Evolutionary conservation across 164 flowering plant species (phyloP).

Genomic region (Euptelea pleiosperma): DNA sequence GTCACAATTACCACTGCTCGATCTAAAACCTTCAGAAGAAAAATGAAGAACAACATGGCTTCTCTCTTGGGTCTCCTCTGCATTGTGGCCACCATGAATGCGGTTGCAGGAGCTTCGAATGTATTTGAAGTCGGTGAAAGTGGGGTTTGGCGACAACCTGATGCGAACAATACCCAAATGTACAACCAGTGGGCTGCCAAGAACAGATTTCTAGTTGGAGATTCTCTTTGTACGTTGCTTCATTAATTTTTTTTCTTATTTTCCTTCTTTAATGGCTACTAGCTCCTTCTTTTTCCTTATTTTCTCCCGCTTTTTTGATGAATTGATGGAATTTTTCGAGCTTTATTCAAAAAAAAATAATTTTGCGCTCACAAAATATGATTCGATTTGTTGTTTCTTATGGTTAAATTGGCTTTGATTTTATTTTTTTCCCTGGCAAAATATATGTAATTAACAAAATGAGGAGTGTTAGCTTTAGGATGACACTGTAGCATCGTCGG

Average conservation of each 20-base stretch:
- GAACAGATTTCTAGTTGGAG: constrained; percentile 52
- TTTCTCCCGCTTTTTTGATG: too few relatives aligned
- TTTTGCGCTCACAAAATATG: too few relatives aligned
- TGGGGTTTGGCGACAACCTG: constrained; percentile 45
- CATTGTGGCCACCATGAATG: not conserved
- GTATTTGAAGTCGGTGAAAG: constrained; percentile 48
- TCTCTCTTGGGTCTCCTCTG: constrained; percentile 7
- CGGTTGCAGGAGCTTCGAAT: constrained; percentile 15
- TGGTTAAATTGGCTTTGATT: too few relatives aligned
- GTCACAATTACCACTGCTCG: constrained; percentile 8
- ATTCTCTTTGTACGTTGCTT: constrained; percentile 49
- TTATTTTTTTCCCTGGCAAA: too few relatives aligned
- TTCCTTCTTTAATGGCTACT: too few relatives aligned
- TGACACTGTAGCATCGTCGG: too few relatives aligned
- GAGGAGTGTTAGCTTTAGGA: too few relatives aligned
- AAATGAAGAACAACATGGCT: constrained; percentile 15
- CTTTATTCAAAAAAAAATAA: too few relatives aligned
- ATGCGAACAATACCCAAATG: constrained; percentile 24
- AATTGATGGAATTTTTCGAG: too few relatives aligned
- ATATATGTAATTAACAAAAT: too few relatives aligned
- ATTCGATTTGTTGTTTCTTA: too few relatives aligned
- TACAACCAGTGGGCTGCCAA: constrained; percentile 51
- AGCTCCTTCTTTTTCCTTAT: too few relatives aligned
- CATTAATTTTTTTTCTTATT: not conserved
- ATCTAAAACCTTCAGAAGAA: constrained; percentile 13